Evolutionary conservation across 2,329 filamentous ascomycete genomes (phyloP).

Genomic region (Mollisia scopiformis): DNA sequence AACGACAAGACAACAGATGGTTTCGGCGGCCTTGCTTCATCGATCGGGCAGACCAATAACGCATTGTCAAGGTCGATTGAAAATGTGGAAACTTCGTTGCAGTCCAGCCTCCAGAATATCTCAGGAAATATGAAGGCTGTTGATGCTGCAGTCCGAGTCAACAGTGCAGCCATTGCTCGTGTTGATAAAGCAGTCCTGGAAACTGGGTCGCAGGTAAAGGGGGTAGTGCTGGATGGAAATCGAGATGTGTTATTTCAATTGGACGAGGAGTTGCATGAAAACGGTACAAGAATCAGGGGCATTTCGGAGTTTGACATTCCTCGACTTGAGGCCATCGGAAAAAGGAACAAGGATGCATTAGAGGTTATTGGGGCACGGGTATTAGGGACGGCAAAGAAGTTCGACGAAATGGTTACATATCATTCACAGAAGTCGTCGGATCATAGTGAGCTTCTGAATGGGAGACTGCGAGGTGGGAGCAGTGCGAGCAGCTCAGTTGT

Average conservation of each 20-base stretch:
- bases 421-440: conserved; percentile 17
- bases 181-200: conserved; percentile 28
- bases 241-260: conserved; percentile 15
- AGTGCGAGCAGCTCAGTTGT: too few relatives aligned
- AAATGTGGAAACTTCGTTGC: neutral
- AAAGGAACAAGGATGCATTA: conserved; percentile 18
- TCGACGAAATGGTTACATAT: conserved; percentile 25
- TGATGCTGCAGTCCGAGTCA: conserved; percentile 22
- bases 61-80: neutral
- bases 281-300: conserved; percentile 19
- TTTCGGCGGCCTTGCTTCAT: neutral
- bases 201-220: conserved; percentile 26
- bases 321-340: conserved; percentile 17
- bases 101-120: conserved; percentile 5
- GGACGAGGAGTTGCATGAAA: conserved; percentile 25
- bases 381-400: conserved; percentile 26
- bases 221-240: conserved; percentile 20
- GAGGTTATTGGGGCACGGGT: conserved; percentile 26
- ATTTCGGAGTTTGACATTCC: conserved; percentile 27
- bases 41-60: neutral
- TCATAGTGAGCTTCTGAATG: conserved; percentile 2
- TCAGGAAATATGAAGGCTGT: neutral
- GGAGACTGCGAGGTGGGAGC: conserved; percentile 19
- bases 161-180: conserved; percentile 26
- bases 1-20: neutral